Evolutionary conservation across 352 stramenopile species (phyloP).

Genomic region (Aphanomyces cochlioides): DNA sequence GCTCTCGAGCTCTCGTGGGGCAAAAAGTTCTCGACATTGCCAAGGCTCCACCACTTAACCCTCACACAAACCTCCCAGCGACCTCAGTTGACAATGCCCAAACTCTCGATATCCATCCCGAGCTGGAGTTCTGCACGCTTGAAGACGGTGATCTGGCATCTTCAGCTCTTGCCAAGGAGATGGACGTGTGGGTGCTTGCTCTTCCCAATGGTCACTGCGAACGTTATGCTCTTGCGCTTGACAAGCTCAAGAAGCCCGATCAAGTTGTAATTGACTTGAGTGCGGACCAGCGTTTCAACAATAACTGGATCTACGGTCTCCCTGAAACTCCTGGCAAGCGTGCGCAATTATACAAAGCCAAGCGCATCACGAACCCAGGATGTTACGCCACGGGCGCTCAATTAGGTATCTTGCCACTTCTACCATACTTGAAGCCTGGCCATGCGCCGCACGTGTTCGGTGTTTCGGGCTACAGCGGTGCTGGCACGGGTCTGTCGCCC

Average conservation of each 20-base stretch:
- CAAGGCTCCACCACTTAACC: slow-evolving; percentile 69
- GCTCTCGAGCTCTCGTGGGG: slow-evolving; percentile 69
- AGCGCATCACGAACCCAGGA: slow-evolving; percentile 84
- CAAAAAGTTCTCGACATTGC: slow-evolving; percentile 77
- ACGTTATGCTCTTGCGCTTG: slow-evolving; percentile 67
- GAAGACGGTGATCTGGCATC: slow-evolving; percentile 68
- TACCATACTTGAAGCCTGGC: slow-evolving; percentile 56
- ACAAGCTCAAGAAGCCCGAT: slow-evolving; percentile 59
- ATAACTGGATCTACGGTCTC: slow-evolving; percentile 80
- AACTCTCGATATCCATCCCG: slow-evolving; percentile 47
- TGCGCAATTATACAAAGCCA: slow-evolving; percentile 50
- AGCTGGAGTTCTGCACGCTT: slow-evolving; percentile 80
- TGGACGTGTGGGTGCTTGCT: slow-evolving; percentile 84
- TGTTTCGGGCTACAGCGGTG: slow-evolving; percentile 86
- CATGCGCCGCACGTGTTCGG: slow-evolving; percentile 82
- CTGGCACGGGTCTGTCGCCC: slow-evolving; percentile 72
- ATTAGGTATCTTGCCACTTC: slow-evolving; percentile 70
- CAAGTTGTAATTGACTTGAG: slow-evolving; percentile 86
- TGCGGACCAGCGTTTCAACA: slow-evolving; percentile 86
- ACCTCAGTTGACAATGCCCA: slow-evolving; percentile 41
- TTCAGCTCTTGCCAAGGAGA: slow-evolving; percentile 64
- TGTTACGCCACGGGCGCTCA: slow-evolving; percentile 85
- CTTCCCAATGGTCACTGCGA: slow-evolving; percentile 85
- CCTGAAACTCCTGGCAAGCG: slow-evolving; percentile 71
- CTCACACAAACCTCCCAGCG: slow-evolving; percentile 69